Conservation (phyloP, 2,329 filamentous ascomycete genomes). For the Claviceps pusilla region DNA sequence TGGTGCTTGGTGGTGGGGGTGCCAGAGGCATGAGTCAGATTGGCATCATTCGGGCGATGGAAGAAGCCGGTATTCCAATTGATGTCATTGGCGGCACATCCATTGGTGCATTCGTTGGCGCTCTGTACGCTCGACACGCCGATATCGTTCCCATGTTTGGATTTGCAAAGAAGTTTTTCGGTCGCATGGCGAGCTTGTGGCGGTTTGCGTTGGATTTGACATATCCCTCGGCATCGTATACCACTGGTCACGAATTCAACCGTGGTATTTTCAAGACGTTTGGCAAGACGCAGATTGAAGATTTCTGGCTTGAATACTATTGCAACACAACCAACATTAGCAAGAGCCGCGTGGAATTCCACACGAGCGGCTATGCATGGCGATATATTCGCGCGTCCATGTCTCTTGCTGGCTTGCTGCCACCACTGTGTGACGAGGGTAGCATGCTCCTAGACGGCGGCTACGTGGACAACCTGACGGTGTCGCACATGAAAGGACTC, state of each 20-base stretch:
- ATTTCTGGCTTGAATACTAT: slow-evolving; percentile 98
- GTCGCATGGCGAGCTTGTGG: slow-evolving; percentile 99
- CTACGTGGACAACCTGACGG: slow-evolving; percentile 93
- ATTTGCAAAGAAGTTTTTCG: slow-evolving; percentile 89
- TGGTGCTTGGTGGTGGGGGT: slow-evolving; percentile 87
- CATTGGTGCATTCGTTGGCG: slow-evolving; percentile 90
- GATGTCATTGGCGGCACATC: slow-evolving; percentile 92
- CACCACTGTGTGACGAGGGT: slow-evolving; percentile 89
- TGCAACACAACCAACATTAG: slow-evolving; percentile 99
- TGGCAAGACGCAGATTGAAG: slow-evolving; percentile 90
- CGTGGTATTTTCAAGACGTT: slow-evolving; percentile 98
- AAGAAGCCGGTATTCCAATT: slow-evolving; percentile 91
- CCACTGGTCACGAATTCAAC: slow-evolving; percentile 97
- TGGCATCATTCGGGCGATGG: slow-evolving; percentile 84
- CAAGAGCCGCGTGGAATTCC: slow-evolving; percentile 79
- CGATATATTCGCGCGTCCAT: slow-evolving; percentile 92
- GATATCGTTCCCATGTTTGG: slow-evolving; percentile 96
- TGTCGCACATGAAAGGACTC: slow-evolving; percentile 89
- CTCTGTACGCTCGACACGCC: slow-evolving; percentile 86
- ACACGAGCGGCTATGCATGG: slow-evolving; percentile 95
- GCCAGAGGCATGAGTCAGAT: slow-evolving; percentile 85
- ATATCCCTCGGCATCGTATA: slow-evolving; percentile 92
- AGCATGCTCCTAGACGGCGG: slow-evolving; percentile 93
- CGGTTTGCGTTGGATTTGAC: slow-evolving; percentile 92
- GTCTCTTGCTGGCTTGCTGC: slow-evolving; percentile 83